Conservation (phyloP, 1,284 basidiomycete genomes). For the Baeospora myosura region DNA sequence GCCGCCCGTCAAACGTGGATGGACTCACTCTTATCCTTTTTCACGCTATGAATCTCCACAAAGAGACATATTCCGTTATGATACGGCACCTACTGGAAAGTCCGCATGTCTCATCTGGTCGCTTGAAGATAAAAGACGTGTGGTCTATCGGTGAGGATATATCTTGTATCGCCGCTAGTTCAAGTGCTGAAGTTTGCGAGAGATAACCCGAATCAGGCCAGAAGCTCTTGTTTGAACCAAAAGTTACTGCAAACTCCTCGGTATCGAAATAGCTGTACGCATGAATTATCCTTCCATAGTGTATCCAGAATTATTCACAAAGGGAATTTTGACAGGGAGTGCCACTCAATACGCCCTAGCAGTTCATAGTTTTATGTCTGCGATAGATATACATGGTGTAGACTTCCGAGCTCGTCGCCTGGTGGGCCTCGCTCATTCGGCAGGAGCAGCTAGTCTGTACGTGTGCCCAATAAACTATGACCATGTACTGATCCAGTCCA, state of each 20-base stretch:
- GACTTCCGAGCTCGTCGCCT: conserved; percentile 12
- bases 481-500: background rate
- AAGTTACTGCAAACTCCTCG: conserved; percentile 6
- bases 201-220: conserved; percentile 15
- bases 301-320: background rate
- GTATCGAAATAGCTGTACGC: conserved; percentile 13
- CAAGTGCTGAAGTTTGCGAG: conserved; percentile 1
- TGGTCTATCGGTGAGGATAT: conserved; percentile 8
- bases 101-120: no score
- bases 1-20: conserved; percentile 8
- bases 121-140: conserved; percentile 7
- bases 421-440: conserved; percentile 16
- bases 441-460: conserved; percentile 11
- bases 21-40: conserved; percentile 13
- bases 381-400: conserved; percentile 12
- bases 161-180: background rate
- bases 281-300: background rate
- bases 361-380: conserved; percentile 10
- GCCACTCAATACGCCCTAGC: conserved; percentile 13
- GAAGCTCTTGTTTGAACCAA: conserved; percentile 12
- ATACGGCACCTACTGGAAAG: conserved; percentile 3
- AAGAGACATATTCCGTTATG: conserved; percentile 13
- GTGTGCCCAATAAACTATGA: no score
- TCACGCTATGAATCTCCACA: conserved; percentile 17
- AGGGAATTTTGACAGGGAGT: conserved; percentile 7